phyloP scores from a whole-genome alignment of 2,329 filamentous ascomycete genomes.

The Penicillium sp. region DNA sequence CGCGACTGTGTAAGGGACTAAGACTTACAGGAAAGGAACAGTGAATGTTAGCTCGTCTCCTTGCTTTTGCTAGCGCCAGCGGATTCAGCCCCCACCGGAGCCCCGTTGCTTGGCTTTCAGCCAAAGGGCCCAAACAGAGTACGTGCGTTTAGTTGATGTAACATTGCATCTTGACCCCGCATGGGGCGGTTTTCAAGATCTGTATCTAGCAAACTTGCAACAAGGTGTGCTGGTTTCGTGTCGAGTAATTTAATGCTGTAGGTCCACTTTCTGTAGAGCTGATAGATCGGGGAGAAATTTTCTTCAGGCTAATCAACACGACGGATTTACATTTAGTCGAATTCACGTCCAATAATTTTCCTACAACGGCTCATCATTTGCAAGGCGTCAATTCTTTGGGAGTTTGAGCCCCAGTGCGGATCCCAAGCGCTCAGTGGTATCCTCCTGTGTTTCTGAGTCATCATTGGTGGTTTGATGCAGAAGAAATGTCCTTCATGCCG shows the following conservation, averaged over 20 bases:
- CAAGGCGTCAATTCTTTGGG: neutral
- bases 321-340: neutral
- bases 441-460: neutral
- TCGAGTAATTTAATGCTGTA: neutral
- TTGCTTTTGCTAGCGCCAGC: neutral
- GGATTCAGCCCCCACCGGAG: neutral
- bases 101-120: neutral
- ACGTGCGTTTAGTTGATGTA: conserved; percentile 1
- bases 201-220: neutral
- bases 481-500: neutral
- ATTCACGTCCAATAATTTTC: neutral
- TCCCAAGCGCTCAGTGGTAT: neutral
- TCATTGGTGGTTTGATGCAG: neutral
- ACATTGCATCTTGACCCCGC: neutral
- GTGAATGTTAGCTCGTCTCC: neutral
- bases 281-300: neutral
- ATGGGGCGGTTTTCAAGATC: neutral
- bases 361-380: neutral
- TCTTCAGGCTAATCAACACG: neutral
- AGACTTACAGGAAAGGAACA: neutral
- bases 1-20: neutral
- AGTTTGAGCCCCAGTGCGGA: neutral
- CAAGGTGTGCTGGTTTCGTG: neutral
- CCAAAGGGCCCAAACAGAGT: neutral
- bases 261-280: neutral